These are phyloP conservation scores for Aspergillus vadensis DNA, from an alignment of 2,329 filamentous ascomycete genomes.

Conservation along the genomic window DNA sequence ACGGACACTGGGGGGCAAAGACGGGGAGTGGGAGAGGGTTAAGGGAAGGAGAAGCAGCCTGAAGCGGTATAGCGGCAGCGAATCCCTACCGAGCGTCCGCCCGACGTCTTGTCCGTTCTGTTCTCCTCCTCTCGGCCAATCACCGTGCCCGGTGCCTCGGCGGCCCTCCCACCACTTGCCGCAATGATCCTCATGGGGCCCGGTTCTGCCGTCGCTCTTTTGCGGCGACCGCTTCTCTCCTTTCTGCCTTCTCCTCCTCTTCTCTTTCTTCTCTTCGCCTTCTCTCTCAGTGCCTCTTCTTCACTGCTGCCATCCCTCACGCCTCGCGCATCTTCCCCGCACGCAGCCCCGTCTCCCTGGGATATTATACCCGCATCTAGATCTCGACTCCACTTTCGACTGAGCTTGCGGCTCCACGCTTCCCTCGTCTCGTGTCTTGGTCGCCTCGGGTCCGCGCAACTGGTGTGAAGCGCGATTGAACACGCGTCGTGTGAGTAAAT, in stretches of 20 bases:
- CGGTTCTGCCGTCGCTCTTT: constrained; percentile 29
- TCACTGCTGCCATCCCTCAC: constrained; percentile 4
- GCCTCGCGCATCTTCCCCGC: constrained; percentile 14
- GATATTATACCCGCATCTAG: constrained; percentile 18
- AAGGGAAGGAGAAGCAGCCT: constrained; percentile 14
- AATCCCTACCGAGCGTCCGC: constrained; percentile 24
- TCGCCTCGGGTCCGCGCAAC: constrained; percentile 11
- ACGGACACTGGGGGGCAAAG: constrained; percentile 25
- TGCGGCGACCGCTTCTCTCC: constrained; percentile 39
- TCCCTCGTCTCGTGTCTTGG: constrained; percentile 14
- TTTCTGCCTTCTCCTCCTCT: constrained; percentile 32
- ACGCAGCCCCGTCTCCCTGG: constrained; percentile 9
- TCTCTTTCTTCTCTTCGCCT: constrained; percentile 17
- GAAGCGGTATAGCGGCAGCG: constrained; percentile 34
- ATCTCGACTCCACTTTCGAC: constrained; percentile 9
- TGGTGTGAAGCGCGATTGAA: constrained; percentile 22
- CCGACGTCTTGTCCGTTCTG: constrained; percentile 25
- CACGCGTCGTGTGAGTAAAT: constrained; percentile 28
- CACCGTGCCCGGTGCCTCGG: constrained; percentile 29
- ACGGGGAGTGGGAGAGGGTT: constrained; percentile 36
- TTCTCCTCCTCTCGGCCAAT: constrained; percentile 44
- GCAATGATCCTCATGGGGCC: constrained; percentile 33
- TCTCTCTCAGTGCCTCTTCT: constrained; percentile 21
- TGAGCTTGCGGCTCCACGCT: constrained; percentile 12
- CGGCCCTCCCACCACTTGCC: constrained; percentile 37